Base-by-base conservation (phyloP, 495 filamentous ascomycete species). In the Halenospora varia region DNA sequence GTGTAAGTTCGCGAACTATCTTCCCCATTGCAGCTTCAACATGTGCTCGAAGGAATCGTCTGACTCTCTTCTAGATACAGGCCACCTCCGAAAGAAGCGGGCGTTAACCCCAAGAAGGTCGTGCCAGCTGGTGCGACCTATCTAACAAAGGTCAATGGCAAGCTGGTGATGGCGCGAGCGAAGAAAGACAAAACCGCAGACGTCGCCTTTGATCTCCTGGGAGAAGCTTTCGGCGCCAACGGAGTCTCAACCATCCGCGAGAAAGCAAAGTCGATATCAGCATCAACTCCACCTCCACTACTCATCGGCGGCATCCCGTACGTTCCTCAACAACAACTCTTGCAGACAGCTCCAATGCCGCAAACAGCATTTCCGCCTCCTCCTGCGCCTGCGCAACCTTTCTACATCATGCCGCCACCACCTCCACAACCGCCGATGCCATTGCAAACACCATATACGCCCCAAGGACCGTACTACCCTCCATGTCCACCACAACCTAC, bases 121-220 rank as follows among this genome's bases (percentile, higher is more conserved):
- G 52, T 60, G 4, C 63, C 63, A n/a, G 25, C 57, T 22, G 63
- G 63, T 3, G 10, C 1, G 11, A 56, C 63, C 15, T 67, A 67
- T 41, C 29, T 67, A 3, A 67, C 65, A 13, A 64, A 62, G 48
- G 45, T 60, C 20, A 67, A 67, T n/a, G 65, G 65, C n/a, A 56
- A 57, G 29, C 59, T 67, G 18, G 62, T 67, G 9, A 57, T 67
- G 59, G 65, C 62, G 15, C 65, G 65, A 19, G 48, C 41, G 1
- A 67, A 62, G 44, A 53, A 26, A 15, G 26, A 51, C 18, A 61
- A 59, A 24, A 9, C 53, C 35, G 18, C 17, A 9, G 18, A 44
- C 20, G 15, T 53, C 15, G 54, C 40, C 11, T 23, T 61, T 35
- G 50, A 62, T 48, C 51, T 66, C 0, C 22, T 63, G 11, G 64